Base-by-base conservation (phyloP, 2,329 filamentous ascomycete genomes). In the Tolypocladium nubicola region DNA sequence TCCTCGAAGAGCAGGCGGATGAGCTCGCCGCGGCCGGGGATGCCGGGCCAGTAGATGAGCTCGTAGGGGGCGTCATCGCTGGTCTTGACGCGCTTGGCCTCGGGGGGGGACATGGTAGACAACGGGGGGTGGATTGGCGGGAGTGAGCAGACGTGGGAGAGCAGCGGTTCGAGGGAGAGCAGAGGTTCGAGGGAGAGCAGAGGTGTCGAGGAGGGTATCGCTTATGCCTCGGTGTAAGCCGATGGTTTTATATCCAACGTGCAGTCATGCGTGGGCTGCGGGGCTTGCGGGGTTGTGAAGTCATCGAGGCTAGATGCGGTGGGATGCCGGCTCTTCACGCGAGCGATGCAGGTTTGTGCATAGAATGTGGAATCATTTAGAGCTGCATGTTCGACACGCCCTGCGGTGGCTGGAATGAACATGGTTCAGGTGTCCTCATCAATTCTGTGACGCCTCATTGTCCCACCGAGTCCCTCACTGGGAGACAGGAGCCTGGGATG, bases 21-120 rank as follows among this genome's bases (percentile, higher is more conserved):
- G 68, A 84, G 83, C 68, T 93, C 89, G 60, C 84, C 89, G 53
- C 89, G 86, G 45, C 89, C 89, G 39, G 89, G 89, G 33, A 90
- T 73, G 21, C 70, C 71, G 21, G 86, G 86, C 81, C 86, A 89
- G 78, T 91, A 91, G 67, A 89, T 76, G 58, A 89, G 79, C 61
- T 85, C 76, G 67, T 87, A 88, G 0, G 77, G 73, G 56, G 72
- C 68, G 53, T 77, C 74, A 59, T 79, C 76, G 63, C 70, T 60
- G 19, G 66, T 65, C 37, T 67, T 71, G 55, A 64, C 54, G n/a
- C 67, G 65, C 57, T 70, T 71, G 10, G 63, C 47, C 9, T 62
- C 61, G 4, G 64, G 60, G 21, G 63, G 45, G 35, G 64, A 59
- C 66, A 67, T 64, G 14, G 47, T 53, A 49, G 54, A 21, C 55